Base-by-base conservation (phyloP, 768 basidiomycete species). In the Lyophyllum atratum region DNA sequence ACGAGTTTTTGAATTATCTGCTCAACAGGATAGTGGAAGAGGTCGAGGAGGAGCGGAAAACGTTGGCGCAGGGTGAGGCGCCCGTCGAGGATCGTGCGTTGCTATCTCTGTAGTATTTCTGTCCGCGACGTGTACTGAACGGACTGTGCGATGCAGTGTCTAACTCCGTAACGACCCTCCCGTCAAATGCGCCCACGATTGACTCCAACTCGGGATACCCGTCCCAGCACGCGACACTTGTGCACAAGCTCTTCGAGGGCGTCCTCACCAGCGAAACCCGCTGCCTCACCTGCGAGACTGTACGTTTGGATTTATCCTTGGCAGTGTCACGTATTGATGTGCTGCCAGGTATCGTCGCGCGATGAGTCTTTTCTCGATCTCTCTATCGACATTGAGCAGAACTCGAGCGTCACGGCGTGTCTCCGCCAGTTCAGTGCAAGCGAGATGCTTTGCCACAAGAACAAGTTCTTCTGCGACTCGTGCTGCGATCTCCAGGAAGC, bases 311-410 rank as follows among this genome's bases (percentile, higher is more conserved):
- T 53, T 40, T 22, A 46, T 46, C 47, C 37, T 42, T 44, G 39
- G n/a, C 56, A 54, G 55, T 54, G 37, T 21, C 33, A 24, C 45
- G 26, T 55, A n/a, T 48, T 56, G 50, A 51, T 46, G 51, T 49
- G 17, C 14, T 4, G 21, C 29, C n/a, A 93, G 91, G 85, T 92
- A 4, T 93, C 93, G 7, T 91, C 94, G 10, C 87, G 97, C 19
- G 96, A 98, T 67, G 97, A 99, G 72, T 85, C 89, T 10, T 99
- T 99, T 75, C 83, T 99, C 53, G 97, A 99, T 74, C 81, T 99
- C n/a, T 98, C 95, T 4, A 93, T 99, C 73, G 97, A 99, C 71
- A 98, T 99, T 64, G 96, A 98, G 70, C 93, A 97, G 71, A 97
- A 98, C 72, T 92, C 95, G 3, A 96, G 93, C 60, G 88, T 99